These are phyloP conservation scores for Panaeolus cyanescens DNA, from an alignment of 768 basidiomycete genomes.

Conservation along the genomic window DNA sequence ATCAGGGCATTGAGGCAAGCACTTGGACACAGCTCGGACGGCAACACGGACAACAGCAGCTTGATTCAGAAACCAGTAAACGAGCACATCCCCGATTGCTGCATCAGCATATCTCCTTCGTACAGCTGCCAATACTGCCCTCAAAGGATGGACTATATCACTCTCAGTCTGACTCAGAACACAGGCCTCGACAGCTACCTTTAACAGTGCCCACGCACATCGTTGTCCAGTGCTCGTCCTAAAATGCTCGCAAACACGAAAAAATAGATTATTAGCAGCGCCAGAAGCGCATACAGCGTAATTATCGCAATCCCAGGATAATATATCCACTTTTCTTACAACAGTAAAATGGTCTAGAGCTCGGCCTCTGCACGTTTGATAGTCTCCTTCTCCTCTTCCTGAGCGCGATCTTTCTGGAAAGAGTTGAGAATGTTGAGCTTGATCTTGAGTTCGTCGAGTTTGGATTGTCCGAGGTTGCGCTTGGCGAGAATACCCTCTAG, in stretches of 20 bases:
- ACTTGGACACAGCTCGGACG: background rate
- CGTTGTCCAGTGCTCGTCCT: background rate
- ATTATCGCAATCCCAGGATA: background rate
- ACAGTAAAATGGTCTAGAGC: constrained; percentile 32
- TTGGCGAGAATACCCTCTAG: constrained; percentile 76
- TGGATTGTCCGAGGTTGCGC: constrained; percentile 70
- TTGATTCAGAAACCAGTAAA: background rate
- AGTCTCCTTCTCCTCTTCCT: constrained; percentile 33
- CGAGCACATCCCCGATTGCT: background rate
- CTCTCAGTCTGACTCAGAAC: background rate
- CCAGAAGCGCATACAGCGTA: background rate
- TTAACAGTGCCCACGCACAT: no score
- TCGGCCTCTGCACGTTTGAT: constrained; percentile 39
- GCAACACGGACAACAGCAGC: background rate
- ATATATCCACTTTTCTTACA: background rate
- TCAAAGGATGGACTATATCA: background rate
- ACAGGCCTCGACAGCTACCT: no score
- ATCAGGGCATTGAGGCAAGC: background rate
- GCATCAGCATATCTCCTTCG: background rate
- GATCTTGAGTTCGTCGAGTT: constrained; percentile 92
- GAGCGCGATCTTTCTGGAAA: constrained; percentile 46
- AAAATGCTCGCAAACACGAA: background rate
- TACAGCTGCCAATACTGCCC: background rate
- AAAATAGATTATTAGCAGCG: background rate
- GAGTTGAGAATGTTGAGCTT: constrained; percentile 85